Evolutionary conservation across 2,329 filamentous ascomycete genomes (phyloP).

Genomic region (Aureobasidium sp.): DNA sequence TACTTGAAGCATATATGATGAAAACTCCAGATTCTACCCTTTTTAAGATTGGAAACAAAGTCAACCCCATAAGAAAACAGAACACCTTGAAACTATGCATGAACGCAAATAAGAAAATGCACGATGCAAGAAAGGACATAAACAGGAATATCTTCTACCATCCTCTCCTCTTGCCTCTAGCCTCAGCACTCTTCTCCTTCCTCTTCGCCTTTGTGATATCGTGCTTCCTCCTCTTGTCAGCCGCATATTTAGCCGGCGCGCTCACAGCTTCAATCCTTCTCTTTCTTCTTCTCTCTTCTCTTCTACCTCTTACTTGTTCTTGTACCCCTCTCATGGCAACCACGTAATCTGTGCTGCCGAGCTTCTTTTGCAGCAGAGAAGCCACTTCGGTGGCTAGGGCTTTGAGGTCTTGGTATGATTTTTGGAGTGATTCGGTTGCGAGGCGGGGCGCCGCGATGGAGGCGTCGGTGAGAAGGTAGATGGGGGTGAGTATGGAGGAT

Average conservation of each 20-base stretch:
- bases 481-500: constrained; percentile 56
- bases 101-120: too few species aligned
- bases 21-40: too few species aligned
- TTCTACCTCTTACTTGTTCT: constrained; percentile 61
- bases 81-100: too few species aligned
- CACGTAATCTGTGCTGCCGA: constrained; percentile 77
- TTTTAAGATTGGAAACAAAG: too few species aligned
- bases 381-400: constrained; percentile 69
- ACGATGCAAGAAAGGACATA: too few species aligned
- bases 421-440: constrained; percentile 59
- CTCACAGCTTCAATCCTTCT: constrained; percentile 80
- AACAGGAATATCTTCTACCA: constrained; percentile 40
- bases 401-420: constrained; percentile 63
- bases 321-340: constrained; percentile 64
- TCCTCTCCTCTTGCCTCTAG: constrained; percentile 63
- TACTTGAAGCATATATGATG: too few species aligned
- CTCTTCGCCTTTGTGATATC: constrained; percentile 77
- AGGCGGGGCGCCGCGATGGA: constrained; percentile 50
- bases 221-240: constrained; percentile 73
- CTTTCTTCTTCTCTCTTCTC: constrained; percentile 72
- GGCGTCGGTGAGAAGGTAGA: constrained; percentile 79
- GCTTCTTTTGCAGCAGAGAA: constrained; percentile 73
- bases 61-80: too few species aligned
- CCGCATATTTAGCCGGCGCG: constrained; percentile 69
- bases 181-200: constrained; percentile 69